phyloP scores from a whole-genome alignment of 2,329 filamentous ascomycete species.

The Scortechinia acanthostroma region DNA sequence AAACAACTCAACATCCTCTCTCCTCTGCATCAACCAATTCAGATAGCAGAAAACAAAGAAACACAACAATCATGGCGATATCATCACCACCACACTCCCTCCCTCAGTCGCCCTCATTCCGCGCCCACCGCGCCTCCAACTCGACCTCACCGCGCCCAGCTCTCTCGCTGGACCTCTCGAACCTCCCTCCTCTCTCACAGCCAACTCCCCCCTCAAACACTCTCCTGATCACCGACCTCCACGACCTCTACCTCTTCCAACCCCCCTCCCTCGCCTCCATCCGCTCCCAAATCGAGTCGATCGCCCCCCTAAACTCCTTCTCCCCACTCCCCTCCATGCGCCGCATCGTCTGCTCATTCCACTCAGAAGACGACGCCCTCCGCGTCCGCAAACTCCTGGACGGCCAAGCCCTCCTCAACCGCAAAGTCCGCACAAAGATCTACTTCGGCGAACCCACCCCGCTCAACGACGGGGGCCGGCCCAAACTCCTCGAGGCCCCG shows the following conservation, averaged over 20 bases:
- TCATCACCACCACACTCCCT: background rate
- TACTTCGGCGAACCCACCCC: constrained; percentile 45
- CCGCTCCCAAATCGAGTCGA: constrained; percentile 26
- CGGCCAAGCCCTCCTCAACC: constrained; percentile 17
- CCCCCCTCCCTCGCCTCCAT: constrained; percentile 29
- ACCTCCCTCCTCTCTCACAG: constrained; percentile 29
- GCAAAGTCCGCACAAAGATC: constrained; percentile 24
- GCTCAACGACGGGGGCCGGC: constrained; percentile 22
- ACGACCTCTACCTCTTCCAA: constrained; percentile 33
- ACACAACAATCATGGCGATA: no score
- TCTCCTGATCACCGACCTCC: constrained; percentile 37
- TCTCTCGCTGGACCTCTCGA: constrained; percentile 33
- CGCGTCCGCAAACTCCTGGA: constrained; percentile 30
- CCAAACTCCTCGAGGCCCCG: constrained; percentile 41
- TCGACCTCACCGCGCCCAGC: constrained; percentile 10
- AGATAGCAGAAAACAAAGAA: no score
- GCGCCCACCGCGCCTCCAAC: background rate
- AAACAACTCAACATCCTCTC: no score
- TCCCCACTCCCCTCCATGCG: constrained; percentile 38
- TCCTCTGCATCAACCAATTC: no score
- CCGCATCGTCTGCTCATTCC: constrained; percentile 39
- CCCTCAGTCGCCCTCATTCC: background rate
- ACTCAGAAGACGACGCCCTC: constrained; percentile 27
- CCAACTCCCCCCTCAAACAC: constrained; percentile 38
- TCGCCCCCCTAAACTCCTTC: constrained; percentile 36